These are phyloP conservation scores for Ogataea chonburiensis DNA, from an alignment of 805 yeast species.

Conservation along the genomic window DNA sequence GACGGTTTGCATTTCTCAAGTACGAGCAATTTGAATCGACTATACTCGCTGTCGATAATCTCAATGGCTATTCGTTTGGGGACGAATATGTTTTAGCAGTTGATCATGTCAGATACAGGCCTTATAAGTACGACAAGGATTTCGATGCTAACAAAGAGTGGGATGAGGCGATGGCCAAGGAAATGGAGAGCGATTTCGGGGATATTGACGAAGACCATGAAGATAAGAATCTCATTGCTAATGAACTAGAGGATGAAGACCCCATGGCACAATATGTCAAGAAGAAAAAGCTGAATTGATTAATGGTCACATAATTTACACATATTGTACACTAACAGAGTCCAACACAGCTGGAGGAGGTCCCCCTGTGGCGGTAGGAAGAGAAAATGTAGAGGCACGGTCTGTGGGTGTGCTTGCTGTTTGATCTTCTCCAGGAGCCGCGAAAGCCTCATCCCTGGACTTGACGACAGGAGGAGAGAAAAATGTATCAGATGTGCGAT, in stretches of 20 bases:
- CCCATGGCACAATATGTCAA: conserved; percentile 36
- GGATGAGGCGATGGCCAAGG: conserved; percentile 30
- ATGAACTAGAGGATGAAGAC: conserved; percentile 28
- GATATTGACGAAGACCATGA: conserved; percentile 36
- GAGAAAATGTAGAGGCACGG: conserved; percentile 22
- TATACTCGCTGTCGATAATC: conserved; percentile 82
- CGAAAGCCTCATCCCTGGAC: conserved; percentile 8
- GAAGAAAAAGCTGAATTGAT: conserved; percentile 8
- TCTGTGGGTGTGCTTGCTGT: too few relatives aligned
- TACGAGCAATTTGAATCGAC: conserved; percentile 81
- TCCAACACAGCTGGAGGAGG: conserved; percentile 5
- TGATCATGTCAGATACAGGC: conserved; percentile 67
- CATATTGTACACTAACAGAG: conserved; percentile 6
- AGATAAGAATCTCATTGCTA: conserved; percentile 5
- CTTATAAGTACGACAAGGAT: conserved; percentile 42
- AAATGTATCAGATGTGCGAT: conserved; percentile 21
- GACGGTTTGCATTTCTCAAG: conserved; percentile 79
- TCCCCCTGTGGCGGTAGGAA: conserved; percentile 21
- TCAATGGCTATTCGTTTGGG: conserved; percentile 56
- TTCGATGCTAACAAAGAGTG: conserved; percentile 44
- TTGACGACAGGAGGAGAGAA: conserved; percentile 23
- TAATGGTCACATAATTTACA: neutral
- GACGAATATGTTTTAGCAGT: conserved; percentile 56
- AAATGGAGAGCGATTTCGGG: conserved; percentile 47
- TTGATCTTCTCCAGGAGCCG: neutral